Conservation (phyloP, 2,329 filamentous ascomycete species). For the Ophiostoma perfectum region DNA sequence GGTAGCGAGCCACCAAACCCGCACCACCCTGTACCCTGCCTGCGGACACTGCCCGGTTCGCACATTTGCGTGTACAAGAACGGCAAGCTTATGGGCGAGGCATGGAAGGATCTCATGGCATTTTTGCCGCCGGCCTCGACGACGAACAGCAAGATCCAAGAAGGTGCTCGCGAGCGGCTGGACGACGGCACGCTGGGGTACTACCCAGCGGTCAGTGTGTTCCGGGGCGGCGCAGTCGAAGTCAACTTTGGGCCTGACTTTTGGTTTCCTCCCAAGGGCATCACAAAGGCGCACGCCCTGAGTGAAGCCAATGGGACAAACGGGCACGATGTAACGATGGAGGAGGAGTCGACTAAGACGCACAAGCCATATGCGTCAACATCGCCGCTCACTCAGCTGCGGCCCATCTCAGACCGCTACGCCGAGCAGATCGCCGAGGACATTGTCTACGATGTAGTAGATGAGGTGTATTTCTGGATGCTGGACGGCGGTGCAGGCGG, state of each 20-base stretch:
- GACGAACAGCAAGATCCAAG: slow-evolving; percentile 62
- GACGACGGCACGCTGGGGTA: slow-evolving; percentile 96
- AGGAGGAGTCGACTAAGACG: slow-evolving; percentile 28
- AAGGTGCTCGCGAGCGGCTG: slow-evolving; percentile 75
- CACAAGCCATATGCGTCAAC: no score
- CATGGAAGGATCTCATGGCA: slow-evolving; percentile 80
- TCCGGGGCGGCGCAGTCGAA: slow-evolving; percentile 83
- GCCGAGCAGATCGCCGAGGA: slow-evolving; percentile 94
- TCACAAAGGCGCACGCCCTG: slow-evolving; percentile 34
- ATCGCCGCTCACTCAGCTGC: slow-evolving; percentile 35
- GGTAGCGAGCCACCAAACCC: slow-evolving; percentile 55
- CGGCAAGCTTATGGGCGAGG: slow-evolving; percentile 74
- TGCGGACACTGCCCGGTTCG: slow-evolving; percentile 81
- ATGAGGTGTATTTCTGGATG: slow-evolving; percentile 88
- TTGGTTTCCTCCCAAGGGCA: slow-evolving; percentile 70
- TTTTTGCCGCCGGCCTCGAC: slow-evolving; percentile 88
- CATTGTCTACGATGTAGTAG: slow-evolving; percentile 83
- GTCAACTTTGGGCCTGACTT: slow-evolving; percentile 93
- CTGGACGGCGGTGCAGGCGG: slow-evolving; percentile 7
- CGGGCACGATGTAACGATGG: slow-evolving; percentile 43
- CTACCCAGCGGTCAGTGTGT: slow-evolving; percentile 88
- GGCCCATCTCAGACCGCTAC: slow-evolving; percentile 71
- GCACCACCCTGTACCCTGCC: slow-evolving; percentile 65
- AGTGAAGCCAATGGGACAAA: slow-evolving; percentile 26
- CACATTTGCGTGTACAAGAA: slow-evolving; percentile 92